These are phyloP conservation scores for Saccharomyces hybrid DNA, from an alignment of 1,139 yeast genomes.

Conservation along the genomic window DNA sequence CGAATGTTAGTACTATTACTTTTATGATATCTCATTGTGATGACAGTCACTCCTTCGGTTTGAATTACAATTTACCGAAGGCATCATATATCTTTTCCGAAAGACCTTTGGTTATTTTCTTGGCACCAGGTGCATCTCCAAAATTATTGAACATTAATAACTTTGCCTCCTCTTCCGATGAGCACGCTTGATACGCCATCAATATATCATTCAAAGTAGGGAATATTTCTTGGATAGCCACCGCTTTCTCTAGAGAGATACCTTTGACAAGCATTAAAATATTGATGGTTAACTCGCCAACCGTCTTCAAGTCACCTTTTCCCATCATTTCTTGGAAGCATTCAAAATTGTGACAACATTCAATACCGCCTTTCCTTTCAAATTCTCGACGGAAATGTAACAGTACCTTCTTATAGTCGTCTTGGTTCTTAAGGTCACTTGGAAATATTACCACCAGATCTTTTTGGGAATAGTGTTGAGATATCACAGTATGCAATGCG, in stretches of 20 bases:
- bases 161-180: conserved; percentile 35
- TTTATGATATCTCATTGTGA: background rate
- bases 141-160: conserved; percentile 40
- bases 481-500: conserved; percentile 47
- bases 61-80: conserved; percentile 44
- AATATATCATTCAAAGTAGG: conserved; percentile 29
- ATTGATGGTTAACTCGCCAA: conserved; percentile 65
- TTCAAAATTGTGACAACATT: conserved; percentile 56
- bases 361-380: conserved; percentile 33
- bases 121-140: conserved; percentile 49
- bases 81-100: conserved; percentile 55
- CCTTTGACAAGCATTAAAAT: conserved; percentile 80
- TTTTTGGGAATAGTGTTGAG: conserved; percentile 33
- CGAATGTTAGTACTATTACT: background rate
- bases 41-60: too few relatives aligned
- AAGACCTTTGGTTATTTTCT: conserved; percentile 50
- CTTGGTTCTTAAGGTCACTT: conserved; percentile 42
- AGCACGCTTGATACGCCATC: conserved; percentile 35
- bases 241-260: conserved; percentile 76
- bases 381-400: conserved; percentile 41
- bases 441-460: conserved; percentile 46
- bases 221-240: conserved; percentile 49
- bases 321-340: conserved; percentile 64
- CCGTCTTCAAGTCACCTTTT: conserved; percentile 63
- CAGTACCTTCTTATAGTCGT: conserved; percentile 42